Base-by-base conservation (phyloP, 139 green algal genomes). In the Tetradesmus lagerheimii region DNA sequence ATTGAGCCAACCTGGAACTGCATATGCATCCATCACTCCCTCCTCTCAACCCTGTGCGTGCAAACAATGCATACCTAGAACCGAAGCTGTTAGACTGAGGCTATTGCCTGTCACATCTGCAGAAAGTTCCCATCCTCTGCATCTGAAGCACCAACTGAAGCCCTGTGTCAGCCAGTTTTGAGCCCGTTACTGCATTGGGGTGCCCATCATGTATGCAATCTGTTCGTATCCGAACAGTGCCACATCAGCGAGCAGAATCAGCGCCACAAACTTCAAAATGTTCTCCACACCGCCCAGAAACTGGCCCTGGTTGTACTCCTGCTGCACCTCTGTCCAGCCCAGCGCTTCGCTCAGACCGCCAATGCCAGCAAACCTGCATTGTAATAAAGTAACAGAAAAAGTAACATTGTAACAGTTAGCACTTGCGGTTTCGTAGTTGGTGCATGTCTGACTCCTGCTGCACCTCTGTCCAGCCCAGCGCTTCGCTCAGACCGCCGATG, bases 311-410 rank as follows among this genome's bases (percentile, higher is more conserved):
- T 84, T 92, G 25, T 94, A 88, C 89, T 96, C 92, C 86, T 95
- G 93, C 93, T 99, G 97, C 77, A 97, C 96, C 85, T 98, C 95
- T 11, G 97, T 99, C 97, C 96, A 99, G 27, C 97, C 97, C 80
- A 99, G 90, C 35, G 94, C 34, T 82, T 96, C 95, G 16, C 95
- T 98, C 53, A 99, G 74, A 74, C 97, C 97, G 74, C 97, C 97
- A 62, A 99, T 97, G 85, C 97, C 97, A 62, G 94, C 96, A 66
- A 94, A 95, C 8, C 92, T 93, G 87, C 77, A 71, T n/a, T n/a
- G n/a, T n/a, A n/a, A n/a, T n/a, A n/a, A n/a, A 1, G 6, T n/a
- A 62, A 62, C 47, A 20, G 47, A 12, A 71, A 20, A 31, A 31
- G 57, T 71, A 16, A 71, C 57, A 31, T 31, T 31, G n/a, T 71